Percentiles rank a stretch among this genome's conserved stretches.
phyloP scores from a whole-genome alignment of 495 filamentous ascomycete genomes.

The Neurospora tetrasperma region DNA sequence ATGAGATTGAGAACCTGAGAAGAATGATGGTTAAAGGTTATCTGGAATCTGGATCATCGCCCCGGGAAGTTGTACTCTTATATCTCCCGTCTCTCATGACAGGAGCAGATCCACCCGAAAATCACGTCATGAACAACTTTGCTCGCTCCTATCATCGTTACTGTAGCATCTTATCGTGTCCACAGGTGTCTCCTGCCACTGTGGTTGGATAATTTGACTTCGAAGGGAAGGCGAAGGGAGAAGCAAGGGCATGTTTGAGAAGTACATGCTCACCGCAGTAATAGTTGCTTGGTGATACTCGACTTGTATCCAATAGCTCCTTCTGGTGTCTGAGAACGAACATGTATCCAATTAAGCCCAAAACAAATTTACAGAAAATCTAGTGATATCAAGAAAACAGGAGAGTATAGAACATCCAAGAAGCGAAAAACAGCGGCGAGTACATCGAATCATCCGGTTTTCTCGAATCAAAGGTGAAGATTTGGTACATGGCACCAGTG shows the following conservation, averaged over 20 bases:
- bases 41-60: background rate
- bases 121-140: background rate
- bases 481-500: background rate
- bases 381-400: background rate
- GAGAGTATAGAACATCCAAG: background rate
- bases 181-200: background rate
- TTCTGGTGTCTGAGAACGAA: background rate
- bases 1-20: background rate
- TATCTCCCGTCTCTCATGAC: background rate
- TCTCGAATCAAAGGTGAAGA: background rate
- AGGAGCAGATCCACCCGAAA: background rate
- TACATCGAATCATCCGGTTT: background rate
- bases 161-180: background rate
- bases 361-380: background rate
- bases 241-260: background rate
- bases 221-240: background rate
- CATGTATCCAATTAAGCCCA: no score
- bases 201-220: background rate
- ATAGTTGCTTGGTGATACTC: background rate
- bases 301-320: background rate
- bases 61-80: background rate
- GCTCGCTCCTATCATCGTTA: background rate
- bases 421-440: background rate
- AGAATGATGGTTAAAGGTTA: background rate
- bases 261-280: background rate